Conservation (phyloP, 768 basidiomycete species). For the Cyathus striatus region DNA sequence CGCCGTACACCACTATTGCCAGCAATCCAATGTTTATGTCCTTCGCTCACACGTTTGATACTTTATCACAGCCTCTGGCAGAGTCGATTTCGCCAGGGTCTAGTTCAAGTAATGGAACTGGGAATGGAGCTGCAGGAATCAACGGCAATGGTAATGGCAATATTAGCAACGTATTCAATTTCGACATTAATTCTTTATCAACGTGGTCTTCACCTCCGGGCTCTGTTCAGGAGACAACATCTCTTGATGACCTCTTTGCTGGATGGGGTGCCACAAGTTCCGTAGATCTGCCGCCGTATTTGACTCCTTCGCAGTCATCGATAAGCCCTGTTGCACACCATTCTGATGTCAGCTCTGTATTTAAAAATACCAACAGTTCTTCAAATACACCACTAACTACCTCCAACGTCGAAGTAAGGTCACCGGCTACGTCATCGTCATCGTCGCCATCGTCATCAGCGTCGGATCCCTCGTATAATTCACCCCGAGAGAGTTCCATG, state of each 20-base stretch:
- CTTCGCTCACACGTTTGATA: conserved; percentile 66
- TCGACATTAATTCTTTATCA: conserved; percentile 41
- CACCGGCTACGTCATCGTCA: conserved; percentile 25
- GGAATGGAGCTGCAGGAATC: conserved; percentile 2
- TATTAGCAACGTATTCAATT: conserved; percentile 37
- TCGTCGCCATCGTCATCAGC: conserved; percentile 34
- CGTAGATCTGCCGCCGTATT: conserved; percentile 22
- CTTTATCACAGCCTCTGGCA: conserved; percentile 21
- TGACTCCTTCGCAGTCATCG: conserved; percentile 28
- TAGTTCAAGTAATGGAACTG: not conserved
- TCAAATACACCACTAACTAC: conserved; percentile 13
- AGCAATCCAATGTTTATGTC: conserved; percentile 84
- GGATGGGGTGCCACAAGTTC: conserved; percentile 16
- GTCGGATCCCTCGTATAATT: conserved; percentile 26
- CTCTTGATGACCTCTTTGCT: conserved; percentile 43
- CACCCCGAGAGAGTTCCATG: conserved; percentile 19
- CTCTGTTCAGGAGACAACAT: conserved; percentile 25
- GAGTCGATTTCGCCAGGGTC: conserved; percentile 2
- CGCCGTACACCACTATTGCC: conserved; percentile 74
- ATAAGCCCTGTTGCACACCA: conserved; percentile 57
- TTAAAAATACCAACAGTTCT: conserved; percentile 8
- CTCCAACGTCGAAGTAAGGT: conserved; percentile 12
- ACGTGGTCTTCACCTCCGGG: conserved; percentile 35
- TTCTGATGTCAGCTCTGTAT: conserved; percentile 5
- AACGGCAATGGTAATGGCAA: conserved; percentile 12